Evolutionary conservation across 1,284 basidiomycete species (phyloP), one percentile per base, ranked within the genome.

Genomic region (Ustilago tritici): DNA sequence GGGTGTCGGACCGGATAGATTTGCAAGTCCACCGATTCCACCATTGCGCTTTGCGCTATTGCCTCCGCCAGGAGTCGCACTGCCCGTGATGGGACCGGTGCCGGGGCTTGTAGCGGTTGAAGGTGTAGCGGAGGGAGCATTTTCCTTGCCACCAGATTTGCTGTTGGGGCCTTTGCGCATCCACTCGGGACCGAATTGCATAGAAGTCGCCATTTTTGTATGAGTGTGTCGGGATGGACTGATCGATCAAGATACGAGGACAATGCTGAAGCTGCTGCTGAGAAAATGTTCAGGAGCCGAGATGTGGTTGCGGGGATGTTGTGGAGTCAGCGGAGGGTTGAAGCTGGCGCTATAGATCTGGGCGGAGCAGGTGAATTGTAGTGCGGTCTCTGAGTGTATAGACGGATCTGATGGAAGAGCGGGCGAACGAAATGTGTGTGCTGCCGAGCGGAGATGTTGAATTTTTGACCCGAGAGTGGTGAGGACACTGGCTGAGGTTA

Each of bases 151-250:
- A 40, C 75, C 65, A 14, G 67, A 60, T 54, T 69, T 70, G 57
- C 74, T 80, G 68, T 61, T 75, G 54, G 82, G 77, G 12, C 67
- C 82, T 70, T 82, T 84, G 55, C 82, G 80, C 82, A 84, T 84
- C 82, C 82, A 84, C 63, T 84, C 82, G 50, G 82, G 82, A 53
- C 82, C 82, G 54, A 84, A 84, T 61, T 84, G 81, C 76, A 84
- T 78, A 32, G 81, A 82, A 60, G 82, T 79, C 28, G 82, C 77
- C 82, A 83, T 83, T 38, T 41, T 50, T 78, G 61, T 58, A 15
- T 43, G 23, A 32, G 19, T 32, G 36, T 60, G 35, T 61, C 28
- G 53, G 40, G 34, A 55, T 14, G 40, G 6, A 3, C 12, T 36
- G 52, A n/a, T 32, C 36, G 23, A 23, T 28, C 8, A n/a, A 35